These are phyloP conservation scores for Prunus fruticosa DNA, from an alignment of 306 rosid genomes.

Conservation along the genomic window DNA sequence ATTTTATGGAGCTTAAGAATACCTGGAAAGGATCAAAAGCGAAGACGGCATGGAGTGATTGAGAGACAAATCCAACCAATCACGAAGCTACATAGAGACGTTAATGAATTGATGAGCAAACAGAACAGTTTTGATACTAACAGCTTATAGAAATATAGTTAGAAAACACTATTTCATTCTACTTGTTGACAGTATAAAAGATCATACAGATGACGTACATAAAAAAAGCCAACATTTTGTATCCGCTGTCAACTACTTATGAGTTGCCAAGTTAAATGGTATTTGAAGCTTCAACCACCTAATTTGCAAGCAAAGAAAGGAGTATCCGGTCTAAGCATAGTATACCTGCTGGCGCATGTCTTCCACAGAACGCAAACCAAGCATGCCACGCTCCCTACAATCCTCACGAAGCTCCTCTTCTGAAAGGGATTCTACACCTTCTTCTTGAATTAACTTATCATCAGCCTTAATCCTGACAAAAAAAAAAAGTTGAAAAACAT, in stretches of 20 bases:
- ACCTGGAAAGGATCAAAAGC: conserved; percentile 98
- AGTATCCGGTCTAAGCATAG: background rate
- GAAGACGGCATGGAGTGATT: conserved; percentile 93
- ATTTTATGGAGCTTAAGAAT: conserved; percentile 20
- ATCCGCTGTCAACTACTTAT: background rate
- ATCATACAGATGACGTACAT: background rate
- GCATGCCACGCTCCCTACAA: conserved; percentile 98
- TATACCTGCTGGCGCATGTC: conserved; percentile 97
- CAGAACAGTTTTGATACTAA: conserved; percentile 3
- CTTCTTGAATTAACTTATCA: conserved; percentile 83
- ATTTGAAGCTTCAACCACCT: background rate
- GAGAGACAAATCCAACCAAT: conserved; percentile 97
- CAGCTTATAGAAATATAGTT: background rate
- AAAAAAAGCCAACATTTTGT: background rate
- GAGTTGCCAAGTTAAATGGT: background rate
- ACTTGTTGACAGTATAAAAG: background rate
- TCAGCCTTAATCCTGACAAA: conserved; percentile 75
- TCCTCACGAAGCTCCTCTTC: conserved; percentile 94
- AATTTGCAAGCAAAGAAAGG: background rate
- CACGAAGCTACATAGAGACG: conserved; percentile 65
- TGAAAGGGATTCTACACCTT: conserved; percentile 93
- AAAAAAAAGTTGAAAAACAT: background rate
- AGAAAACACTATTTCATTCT: background rate
- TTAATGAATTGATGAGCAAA: conserved; percentile 17
- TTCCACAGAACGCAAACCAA: conserved; percentile 85